Evolutionary conservation across 192 early-diverging fungal genomes (phyloP).

Genomic region (Entomortierella beljakovae): DNA sequence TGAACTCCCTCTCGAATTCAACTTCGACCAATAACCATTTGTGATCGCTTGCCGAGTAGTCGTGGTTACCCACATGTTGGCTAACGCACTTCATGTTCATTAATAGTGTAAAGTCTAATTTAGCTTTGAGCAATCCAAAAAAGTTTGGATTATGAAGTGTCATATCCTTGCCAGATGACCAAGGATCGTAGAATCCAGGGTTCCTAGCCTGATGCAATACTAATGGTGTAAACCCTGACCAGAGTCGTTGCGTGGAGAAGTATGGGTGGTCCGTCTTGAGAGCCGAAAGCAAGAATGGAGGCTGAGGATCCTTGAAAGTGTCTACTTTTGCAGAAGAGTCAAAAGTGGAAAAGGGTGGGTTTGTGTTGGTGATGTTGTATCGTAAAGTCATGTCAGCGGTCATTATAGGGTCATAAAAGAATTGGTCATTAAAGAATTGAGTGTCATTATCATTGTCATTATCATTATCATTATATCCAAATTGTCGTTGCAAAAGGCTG

Average conservation of each 20-base stretch:
- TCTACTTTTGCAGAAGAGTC: neutral
- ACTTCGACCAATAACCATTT: slow-evolving; percentile 74
- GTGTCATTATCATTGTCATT: slow-evolving; percentile 16
- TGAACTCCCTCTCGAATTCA: slow-evolving; percentile 47
- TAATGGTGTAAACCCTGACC: slow-evolving; percentile 59
- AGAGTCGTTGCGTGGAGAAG: slow-evolving; percentile 27
- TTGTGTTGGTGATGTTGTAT: neutral
- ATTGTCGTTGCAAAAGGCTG: neutral
- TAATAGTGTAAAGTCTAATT: slow-evolving; percentile 80
- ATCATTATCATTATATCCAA: slow-evolving; percentile 3
- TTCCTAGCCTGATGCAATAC: slow-evolving; percentile 68
- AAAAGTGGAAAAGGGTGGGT: neutral
- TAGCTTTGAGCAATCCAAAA: slow-evolving; percentile 73
- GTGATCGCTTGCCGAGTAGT: slow-evolving; percentile 77
- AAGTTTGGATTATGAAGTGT: slow-evolving; percentile 75
- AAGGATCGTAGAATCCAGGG: slow-evolving; percentile 83
- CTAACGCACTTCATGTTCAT: slow-evolving; percentile 63
- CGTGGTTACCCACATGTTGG: slow-evolving; percentile 70
- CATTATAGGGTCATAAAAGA: slow-evolving; percentile 17
- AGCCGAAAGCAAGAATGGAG: slow-evolving; percentile 35
- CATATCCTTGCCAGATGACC: slow-evolving; percentile 66
- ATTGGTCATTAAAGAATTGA: slow-evolving; percentile 26
- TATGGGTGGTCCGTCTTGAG: slow-evolving; percentile 8
- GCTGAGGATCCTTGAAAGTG: slow-evolving; percentile 34
- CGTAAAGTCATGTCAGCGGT: slow-evolving; percentile 14